Base-by-base conservation (phyloP, 139 green algal species). In the Coelastrella sp. region DNA sequence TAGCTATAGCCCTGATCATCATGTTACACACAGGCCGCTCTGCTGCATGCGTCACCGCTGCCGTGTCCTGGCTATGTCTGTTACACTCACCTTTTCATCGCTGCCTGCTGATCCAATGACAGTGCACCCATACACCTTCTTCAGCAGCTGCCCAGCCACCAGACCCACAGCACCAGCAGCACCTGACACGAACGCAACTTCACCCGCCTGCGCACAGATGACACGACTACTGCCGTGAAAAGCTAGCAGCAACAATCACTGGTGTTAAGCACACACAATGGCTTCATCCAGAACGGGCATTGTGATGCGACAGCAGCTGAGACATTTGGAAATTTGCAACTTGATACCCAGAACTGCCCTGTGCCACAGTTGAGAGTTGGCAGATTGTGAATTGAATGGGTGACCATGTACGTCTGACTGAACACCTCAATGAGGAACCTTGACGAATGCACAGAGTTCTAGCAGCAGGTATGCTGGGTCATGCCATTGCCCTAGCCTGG, bases 121-220 rank as follows among this genome's bases (percentile, higher is more conserved):
- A 49, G 72, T 88, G 80, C 90, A 94, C 12, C 93, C 93, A 56
- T 87, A 90, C 58, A 94, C 90, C 61, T 89, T 80, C 78, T 95
- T 94, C 58, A 90, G 82, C 66, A 94, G 85, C 85, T 95, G 93
- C n/a, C 92, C 93, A 17, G 87, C 93, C 7, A 95, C 76, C 78
- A 87, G 76, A 56, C 93, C 93, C 22, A 94, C 92, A 22, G 93
- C 93, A 49, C 93, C 93, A 73, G 60, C 78, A 75, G 68, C 88
- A 75, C n/a, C 88, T 35, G 88, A 87, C 66, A 87, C 79, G 68
- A 87, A 72, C 7, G 73, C 78, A 6, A 88, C 84, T 57, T 88
- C 84, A 6, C 84, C 84, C 8, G 61, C 27, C 68, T 87, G 58
- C 14, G 14, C 14, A 8, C 3, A 76, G 35, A 49, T 49, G 24